Evolutionary conservation across 495 filamentous ascomycete genomes (phyloP), one percentile per base, ranked within the genome.

Genomic region (Aspergillus steynii): DNA sequence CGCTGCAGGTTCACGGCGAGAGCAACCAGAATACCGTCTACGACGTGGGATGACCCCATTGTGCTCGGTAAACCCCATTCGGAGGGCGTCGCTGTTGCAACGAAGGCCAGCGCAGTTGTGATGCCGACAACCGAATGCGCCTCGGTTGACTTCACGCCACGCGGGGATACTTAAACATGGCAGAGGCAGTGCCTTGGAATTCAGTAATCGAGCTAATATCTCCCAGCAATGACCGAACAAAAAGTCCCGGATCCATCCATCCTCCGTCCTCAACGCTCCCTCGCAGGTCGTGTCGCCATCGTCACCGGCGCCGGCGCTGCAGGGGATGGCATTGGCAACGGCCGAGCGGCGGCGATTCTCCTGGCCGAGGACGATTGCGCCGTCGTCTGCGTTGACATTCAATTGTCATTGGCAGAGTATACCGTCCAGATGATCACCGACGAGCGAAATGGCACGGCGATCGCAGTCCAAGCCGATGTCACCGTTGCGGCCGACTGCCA

Each of bases 301-400:
- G 81, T 88, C 31, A 84, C 84, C 4, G 84, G 84, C 49, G 85
- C 84, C 49, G 85, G 85, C 29, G 77, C 75, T 51, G 71, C 71
- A 12, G 80, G 75, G 3, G 77, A 79, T 37, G 83, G 79, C 20
- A 80, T 87, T 54, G 86, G 85, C 10, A 87, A 87, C 61, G 85
- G 83, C 12, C 77, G 83, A 2, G 85, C 85, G 4, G 82, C 78
- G 47, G 77, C 83, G 5, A 81, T 87, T 53, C 74, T 87, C 3
- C 73, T 87, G 1, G 83, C 85, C 29, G 71, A 80, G 28, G 81
- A 84, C 42, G 84, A 83, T 31, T 78, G 75, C 59, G 65, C 74
- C 2, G 84, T 88, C 27, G 65, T 85, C 10, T 84, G 83, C 65
- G 70, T 83, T 1, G 85, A 88, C 62, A 59, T 78, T 46, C 76